phyloP scores from a whole-genome alignment of 2,329 filamentous ascomycete genomes.

The Diaporthe batatas region DNA sequence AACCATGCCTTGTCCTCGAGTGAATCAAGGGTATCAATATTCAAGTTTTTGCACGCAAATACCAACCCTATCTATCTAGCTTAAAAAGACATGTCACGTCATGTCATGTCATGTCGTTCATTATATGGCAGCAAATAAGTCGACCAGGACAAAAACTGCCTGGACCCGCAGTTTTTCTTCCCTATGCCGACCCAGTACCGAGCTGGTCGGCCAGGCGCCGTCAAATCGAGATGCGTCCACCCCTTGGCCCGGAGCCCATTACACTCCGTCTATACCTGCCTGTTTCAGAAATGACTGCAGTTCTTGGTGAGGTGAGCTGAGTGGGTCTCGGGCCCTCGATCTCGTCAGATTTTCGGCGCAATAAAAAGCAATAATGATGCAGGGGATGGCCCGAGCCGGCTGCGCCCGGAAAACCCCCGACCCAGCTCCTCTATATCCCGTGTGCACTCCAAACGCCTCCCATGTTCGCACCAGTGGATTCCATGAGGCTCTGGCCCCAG shows the following conservation, averaged over 20 bases:
- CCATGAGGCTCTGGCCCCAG: constrained; percentile 53
- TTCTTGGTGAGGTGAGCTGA: constrained; percentile 5
- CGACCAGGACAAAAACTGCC: not conserved
- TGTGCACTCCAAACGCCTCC: constrained; percentile 46
- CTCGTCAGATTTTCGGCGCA: not conserved
- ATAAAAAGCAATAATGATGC: constrained; percentile 16
- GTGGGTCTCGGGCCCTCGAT: not conserved
- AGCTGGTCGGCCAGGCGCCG: constrained; percentile 18
- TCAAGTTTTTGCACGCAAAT: constrained; percentile 11
- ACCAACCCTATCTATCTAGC: constrained; percentile 22
- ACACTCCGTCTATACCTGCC: constrained; percentile 13
- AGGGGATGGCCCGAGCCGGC: constrained; percentile 6
- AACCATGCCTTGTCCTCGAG: not conserved
- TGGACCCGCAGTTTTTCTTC: constrained; percentile 11
- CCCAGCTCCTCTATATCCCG: constrained; percentile 38
- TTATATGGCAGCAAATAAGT: constrained; percentile 14
- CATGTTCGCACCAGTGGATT: constrained; percentile 46
- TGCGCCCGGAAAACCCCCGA: not conserved
- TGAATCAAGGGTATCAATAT: constrained; percentile 26
- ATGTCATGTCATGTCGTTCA: constrained; percentile 22
- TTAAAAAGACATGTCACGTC: constrained; percentile 14
- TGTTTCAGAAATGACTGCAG: constrained; percentile 9
- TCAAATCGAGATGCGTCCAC: constrained; percentile 14
- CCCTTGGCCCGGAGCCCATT: constrained; percentile 18
- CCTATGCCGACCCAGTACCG: constrained; percentile 19